Base-by-base conservation (phyloP, 176 grass and related monocot genomes). In the Ampelocalamus luodianensis region DNA sequence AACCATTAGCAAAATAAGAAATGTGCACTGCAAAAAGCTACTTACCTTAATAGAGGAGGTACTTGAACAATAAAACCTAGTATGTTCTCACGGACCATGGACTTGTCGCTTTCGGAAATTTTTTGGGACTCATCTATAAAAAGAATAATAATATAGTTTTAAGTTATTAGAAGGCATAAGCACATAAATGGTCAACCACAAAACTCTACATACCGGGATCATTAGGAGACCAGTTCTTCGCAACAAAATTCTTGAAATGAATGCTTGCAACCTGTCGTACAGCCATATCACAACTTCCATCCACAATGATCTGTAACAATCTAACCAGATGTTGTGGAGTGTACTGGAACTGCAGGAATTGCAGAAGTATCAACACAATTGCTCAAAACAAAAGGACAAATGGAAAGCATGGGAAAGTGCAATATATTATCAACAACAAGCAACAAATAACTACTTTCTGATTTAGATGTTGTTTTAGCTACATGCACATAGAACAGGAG, bases 201-300 rank as follows among this genome's bases (percentile, higher is more conserved):
- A 79, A 85, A 42, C 60, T 79, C 32, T 68, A 71, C 53, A 79
- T 87, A 94, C 90, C 91, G 40, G 85, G 85, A 71, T 95, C 91
- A 70, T 75, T 85, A 53, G 93, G 91, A 45, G 87, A 98, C 96
- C 96, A 98, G 65, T 98, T 98, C 79, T 95, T 98, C 14, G 96
- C 92, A 68, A 98, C 84, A 79, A 98, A 98, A 58, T 98, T 98
- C 79, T 98, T 98, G 76, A 98, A 98, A 88, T 98, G 93, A 62
- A 98, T 95, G 78, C 96, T 98, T 45, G 93, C 93, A 34, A 93
- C 92, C 72, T 97, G 95, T 5, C 95, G 89, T 71, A 97, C 95
- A 81, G 91, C 86, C 82, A 97, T 84, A 83, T 97, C 95, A 87
- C 91, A 88, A 26, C 58, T 76, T 66, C 87, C 91, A 90, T 97